Percentiles rank a stretch among this genome's conserved stretches.
Evolutionary conservation across 108 stramenopile genomes (phyloP).

Genomic region (Nannochloropsis salina): DNA sequence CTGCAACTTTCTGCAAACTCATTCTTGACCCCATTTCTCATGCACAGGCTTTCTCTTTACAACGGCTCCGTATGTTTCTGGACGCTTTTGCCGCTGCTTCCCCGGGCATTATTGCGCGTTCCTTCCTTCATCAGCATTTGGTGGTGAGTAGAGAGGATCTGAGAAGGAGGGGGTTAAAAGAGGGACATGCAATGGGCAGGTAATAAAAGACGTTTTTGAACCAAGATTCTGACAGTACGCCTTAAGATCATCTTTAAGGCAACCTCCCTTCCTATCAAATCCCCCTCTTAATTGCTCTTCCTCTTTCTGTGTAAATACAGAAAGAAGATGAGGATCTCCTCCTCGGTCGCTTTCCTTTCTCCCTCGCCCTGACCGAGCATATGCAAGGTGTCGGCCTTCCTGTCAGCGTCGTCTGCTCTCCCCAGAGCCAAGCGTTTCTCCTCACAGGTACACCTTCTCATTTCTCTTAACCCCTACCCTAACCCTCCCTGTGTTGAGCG

Average conservation of each 20-base stretch:
- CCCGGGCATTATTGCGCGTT: neutral
- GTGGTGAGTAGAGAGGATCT: neutral
- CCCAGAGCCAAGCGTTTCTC: neutral
- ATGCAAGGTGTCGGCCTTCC: neutral
- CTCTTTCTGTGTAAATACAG: neutral
- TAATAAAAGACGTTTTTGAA: too few relatives aligned
- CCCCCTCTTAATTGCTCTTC: neutral
- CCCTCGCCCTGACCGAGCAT: neutral
- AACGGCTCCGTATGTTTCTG: neutral
- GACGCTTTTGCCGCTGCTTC: neutral
- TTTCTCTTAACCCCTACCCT: neutral
- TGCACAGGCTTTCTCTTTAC: neutral
- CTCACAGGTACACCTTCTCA: neutral
- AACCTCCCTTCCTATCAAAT: neutral
- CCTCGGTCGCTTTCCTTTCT: neutral
- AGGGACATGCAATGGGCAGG: too few relatives aligned
- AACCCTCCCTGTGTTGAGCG: neutral
- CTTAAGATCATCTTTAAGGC: neutral
- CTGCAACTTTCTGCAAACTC: neutral
- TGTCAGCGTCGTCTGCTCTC: neutral
- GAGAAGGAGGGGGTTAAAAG: too few relatives aligned
- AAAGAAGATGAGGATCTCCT: neutral
- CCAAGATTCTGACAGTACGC: too few relatives aligned
- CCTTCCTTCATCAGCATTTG: conserved; percentile 19
- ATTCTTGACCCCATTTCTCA: neutral